These are phyloP conservation scores for Dispira parvispora DNA, from an alignment of 192 early-diverging fungal species.

Conservation along the genomic window DNA sequence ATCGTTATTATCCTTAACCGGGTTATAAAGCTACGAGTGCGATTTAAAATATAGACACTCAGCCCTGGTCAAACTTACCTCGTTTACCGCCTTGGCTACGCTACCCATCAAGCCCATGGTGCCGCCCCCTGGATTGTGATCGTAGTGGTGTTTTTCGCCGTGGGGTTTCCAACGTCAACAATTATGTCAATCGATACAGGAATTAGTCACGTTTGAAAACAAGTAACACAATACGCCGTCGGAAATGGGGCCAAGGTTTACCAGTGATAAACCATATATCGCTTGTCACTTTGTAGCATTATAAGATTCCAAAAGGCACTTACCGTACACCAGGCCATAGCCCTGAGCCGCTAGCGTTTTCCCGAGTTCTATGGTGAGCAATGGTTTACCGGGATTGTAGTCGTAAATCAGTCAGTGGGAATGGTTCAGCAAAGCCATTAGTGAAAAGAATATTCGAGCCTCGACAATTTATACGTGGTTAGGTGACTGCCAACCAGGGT, in stretches of 20 bases:
- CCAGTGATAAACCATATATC: too few relatives aligned
- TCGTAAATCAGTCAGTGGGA: not conserved
- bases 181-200: too few relatives aligned
- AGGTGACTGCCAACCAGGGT: not conserved
- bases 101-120: slow-evolving; percentile 64
- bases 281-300: too few relatives aligned
- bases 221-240: slow-evolving; percentile 34
- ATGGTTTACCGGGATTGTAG: not conserved
- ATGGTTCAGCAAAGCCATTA: not conserved
- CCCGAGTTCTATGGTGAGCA: slow-evolving; percentile 27
- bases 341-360: slow-evolving; percentile 30
- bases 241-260: slow-evolving; percentile 8
- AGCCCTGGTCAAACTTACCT: slow-evolving; percentile 1
- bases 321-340: slow-evolving; percentile 51
- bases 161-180: too few relatives aligned
- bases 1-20: too few relatives aligned
- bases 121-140: slow-evolving; percentile 30
- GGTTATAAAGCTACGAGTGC: too few relatives aligned
- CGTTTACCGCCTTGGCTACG: slow-evolving; percentile 45
- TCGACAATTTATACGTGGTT: not conserved
- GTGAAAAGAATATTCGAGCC: not conserved
- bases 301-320: not conserved
- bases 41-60: too few relatives aligned
- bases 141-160: too few relatives aligned
- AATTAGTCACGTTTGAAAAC: not conserved